These are phyloP conservation scores for Botrytis porri DNA, from an alignment of 2,329 filamentous ascomycete species.

Conservation along the genomic window DNA sequence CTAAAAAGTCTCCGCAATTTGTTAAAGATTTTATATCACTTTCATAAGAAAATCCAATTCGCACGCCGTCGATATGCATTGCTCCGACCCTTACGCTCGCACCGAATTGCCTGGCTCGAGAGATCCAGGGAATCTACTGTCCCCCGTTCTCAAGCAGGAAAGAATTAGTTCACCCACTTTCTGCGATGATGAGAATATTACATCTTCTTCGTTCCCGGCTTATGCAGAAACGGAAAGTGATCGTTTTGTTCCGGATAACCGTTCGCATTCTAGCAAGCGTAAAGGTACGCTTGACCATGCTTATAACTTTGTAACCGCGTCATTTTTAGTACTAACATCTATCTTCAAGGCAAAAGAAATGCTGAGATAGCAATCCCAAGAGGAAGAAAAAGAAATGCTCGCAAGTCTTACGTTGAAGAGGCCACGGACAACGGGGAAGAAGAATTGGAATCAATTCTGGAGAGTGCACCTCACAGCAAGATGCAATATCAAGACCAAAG, in stretches of 20 bases:
- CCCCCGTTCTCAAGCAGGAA: background rate
- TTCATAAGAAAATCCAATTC: background rate
- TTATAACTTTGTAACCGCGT: background rate
- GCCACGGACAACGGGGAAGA: background rate
- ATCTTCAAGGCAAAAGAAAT: background rate
- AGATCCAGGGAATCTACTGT: background rate
- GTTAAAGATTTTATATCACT: background rate
- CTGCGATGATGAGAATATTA: background rate
- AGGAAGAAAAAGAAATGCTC: background rate
- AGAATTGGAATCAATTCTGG: background rate
- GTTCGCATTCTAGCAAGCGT: background rate
- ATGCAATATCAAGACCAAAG: background rate
- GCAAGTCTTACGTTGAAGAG: background rate
- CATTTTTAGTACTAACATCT: background rate
- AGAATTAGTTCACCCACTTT: background rate
- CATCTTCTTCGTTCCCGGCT: no score
- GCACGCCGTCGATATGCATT: background rate
- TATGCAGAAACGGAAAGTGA: background rate
- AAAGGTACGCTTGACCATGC: background rate
- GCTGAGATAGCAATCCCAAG: background rate
- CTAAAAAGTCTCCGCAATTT: background rate
- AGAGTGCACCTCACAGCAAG: background rate
- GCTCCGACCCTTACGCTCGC: background rate
- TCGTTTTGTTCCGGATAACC: fast-evolving
- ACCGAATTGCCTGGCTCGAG: background rate